Base-by-base conservation (phyloP, 768 basidiomycete genomes). In the Naematelia aurantialba region DNA sequence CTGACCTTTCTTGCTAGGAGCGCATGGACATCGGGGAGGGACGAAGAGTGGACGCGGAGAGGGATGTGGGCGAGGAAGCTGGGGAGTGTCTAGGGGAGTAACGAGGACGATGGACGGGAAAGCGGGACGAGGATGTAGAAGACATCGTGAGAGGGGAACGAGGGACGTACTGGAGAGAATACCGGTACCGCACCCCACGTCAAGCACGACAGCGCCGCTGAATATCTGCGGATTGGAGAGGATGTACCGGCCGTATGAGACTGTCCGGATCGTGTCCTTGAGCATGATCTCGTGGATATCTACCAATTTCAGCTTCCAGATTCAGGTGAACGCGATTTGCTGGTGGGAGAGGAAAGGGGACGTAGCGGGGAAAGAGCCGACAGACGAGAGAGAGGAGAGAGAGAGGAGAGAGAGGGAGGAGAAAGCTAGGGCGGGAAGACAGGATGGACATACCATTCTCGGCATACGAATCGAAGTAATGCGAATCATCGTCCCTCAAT, bases 221-320 rank as follows among this genome's bases (percentile, higher is more conserved):
- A 97, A 96, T 12, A 92, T 78, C 4, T 81, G 73, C 0, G 91
- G 87, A 73, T 87, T 92, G 4, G 83, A 85, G 25, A 93, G 80
- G 75, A 97, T 93, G 78, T 89, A 98, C 19, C 87, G 83, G 11
- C 90, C 91, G 75, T 98, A 98, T 0, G 91, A 87, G 22, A 92
- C 85, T 1, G 94, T 98, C 55, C 94, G 84, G 49, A 93, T 89
- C 80, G 87, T 87, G 74, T 98, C 94, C 70, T 90, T 88, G 58
- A 98, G 88, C 94, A 98, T 98, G 61, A 91, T 84, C 27, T 91
- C 89, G 73, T 98, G 94, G 51, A 96, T 93, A 65, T 96, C 91
- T 92, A 69, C 21, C 42, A 56, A 24, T 25, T 25, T n/a, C n/a
- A n/a, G n/a, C n/a, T n/a, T n/a, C n/a, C 12, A 44, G 42, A 19